A percentile compares a stretch with the other conserved stretches of the same genome.
These are phyloP conservation scores for Aquilaria yunnanensis DNA, from an alignment of 345 rosid genomes.

Conservation along the genomic window DNA sequence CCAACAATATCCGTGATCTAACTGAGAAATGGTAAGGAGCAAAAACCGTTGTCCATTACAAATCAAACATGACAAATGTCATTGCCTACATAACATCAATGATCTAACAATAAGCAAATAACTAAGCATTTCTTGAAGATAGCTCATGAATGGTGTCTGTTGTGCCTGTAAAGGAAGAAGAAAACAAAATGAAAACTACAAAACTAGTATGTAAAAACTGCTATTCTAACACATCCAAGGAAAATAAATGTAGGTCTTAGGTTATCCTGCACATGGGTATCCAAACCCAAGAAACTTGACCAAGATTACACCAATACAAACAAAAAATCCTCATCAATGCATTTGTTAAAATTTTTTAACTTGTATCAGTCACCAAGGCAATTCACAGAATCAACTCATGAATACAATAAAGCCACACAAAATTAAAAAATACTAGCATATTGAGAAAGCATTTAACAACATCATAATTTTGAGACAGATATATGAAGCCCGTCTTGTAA, in stretches of 20 bases:
- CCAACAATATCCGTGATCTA: too few species aligned
- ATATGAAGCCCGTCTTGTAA: too few species aligned
- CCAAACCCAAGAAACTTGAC: background rate
- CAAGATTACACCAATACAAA: background rate
- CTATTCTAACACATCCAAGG: background rate
- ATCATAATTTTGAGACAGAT: too few species aligned
- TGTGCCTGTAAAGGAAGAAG: conserved; percentile 32
- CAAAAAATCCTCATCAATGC: background rate
- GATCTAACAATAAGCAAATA: too few species aligned
- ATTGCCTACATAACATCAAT: too few species aligned
- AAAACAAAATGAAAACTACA: background rate
- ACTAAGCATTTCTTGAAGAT: conserved; percentile 76
- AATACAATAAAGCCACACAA: background rate
- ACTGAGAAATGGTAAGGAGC: too few species aligned
- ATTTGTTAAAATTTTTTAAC: too few species aligned
- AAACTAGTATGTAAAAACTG: background rate
- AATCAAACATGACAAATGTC: too few species aligned
- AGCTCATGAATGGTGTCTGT: conserved; percentile 92
- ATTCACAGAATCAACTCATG: background rate
- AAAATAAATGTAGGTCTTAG: background rate
- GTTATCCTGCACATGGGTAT: too few species aligned
- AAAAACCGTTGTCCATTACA: too few species aligned
- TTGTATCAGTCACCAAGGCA: background rate
- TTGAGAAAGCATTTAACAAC: too few species aligned
- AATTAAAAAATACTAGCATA: background rate